Percentiles rank a stretch among this genome's conserved stretches.
phyloP scores from a whole-genome alignment of 441 rosid species.

The Francoa sonchifolia region DNA sequence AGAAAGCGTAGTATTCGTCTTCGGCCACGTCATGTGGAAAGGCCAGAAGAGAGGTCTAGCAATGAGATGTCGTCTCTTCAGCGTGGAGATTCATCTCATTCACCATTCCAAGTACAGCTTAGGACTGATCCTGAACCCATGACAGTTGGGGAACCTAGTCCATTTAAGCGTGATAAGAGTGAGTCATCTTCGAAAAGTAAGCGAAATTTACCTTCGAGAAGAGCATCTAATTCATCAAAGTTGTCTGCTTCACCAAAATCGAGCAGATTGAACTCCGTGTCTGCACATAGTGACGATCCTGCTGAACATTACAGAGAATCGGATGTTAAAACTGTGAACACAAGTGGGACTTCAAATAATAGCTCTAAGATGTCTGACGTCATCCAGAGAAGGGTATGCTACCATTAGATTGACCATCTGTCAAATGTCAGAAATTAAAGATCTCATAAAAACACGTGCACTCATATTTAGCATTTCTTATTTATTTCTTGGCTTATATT shows the following conservation, averaged over 20 bases:
- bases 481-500: no score
- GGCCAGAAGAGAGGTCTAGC: constrained; percentile 42
- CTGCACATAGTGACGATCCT: constrained; percentile 43
- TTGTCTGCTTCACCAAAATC: constrained; percentile 57
- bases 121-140: constrained; percentile 45
- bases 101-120: constrained; percentile 45
- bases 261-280: constrained; percentile 42
- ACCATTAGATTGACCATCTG: background rate
- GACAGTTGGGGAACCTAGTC: constrained; percentile 29
- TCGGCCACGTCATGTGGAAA: constrained; percentile 83
- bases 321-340: constrained; percentile 46
- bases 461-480: no score
- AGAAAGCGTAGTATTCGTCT: constrained; percentile 87
- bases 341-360: constrained; percentile 39
- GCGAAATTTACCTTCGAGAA: constrained; percentile 60
- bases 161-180: constrained; percentile 54
- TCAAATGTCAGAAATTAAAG: background rate
- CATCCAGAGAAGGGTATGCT: constrained; percentile 79
- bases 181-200: constrained; percentile 48
- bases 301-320: constrained; percentile 53
- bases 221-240: constrained; percentile 56
- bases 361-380: constrained; percentile 65
- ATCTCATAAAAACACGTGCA: background rate
- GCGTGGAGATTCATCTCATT: constrained; percentile 38
- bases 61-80: constrained; percentile 36